Base-by-base conservation (phyloP, 2,329 filamentous ascomycete genomes). In the Botrytis galanthina region DNA sequence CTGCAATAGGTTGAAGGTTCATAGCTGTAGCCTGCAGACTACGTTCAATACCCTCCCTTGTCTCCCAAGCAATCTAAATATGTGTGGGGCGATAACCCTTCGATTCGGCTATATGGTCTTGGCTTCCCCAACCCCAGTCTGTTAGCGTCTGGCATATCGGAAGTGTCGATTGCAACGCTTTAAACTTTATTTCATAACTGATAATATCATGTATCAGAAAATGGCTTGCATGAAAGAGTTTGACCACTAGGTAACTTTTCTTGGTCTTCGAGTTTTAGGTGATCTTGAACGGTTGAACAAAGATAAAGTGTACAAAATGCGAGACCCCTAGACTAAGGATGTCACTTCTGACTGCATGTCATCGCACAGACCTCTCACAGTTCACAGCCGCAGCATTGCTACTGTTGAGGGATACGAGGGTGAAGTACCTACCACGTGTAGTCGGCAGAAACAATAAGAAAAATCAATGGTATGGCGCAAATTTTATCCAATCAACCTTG, bases 231-330 rank as follows among this genome's bases (percentile, higher is more conserved):
- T 67, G n/a, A 39, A 48, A 54, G 8, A 37, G 26, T 16, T 44
- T 29, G 46, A 51, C 66, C 66, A 32, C 66, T 69, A 42, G 66
- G 66, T 18, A 69, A 44, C 35, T 32, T 39, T 44, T 64, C 37
- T 69, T 18, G n/a, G 44, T 14, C 29, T 66, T 32, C 29, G 29
- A 48, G 20, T n/a, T 26, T 66, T 44, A 48, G 62, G 16, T 35
- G 2, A 14, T 26, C 62, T 64, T 29, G 42, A 35, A 64, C 29
- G 46, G 10, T 20, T 20, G 42, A 32, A 44, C 61, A 64, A 57
- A 46, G 61, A 46, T 42, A 22, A 26, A 44, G n/a, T 7, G 61
- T 46, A 32, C n/a, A 20, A 46, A 46, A 32, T 64, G 61, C 61
- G 39, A 46, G 39, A 42, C 32, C 44, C 44, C 62, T 46, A 32